Evolutionary conservation across 1,284 basidiomycete species (phyloP).

Genomic region (Entoloma clypeatum): DNA sequence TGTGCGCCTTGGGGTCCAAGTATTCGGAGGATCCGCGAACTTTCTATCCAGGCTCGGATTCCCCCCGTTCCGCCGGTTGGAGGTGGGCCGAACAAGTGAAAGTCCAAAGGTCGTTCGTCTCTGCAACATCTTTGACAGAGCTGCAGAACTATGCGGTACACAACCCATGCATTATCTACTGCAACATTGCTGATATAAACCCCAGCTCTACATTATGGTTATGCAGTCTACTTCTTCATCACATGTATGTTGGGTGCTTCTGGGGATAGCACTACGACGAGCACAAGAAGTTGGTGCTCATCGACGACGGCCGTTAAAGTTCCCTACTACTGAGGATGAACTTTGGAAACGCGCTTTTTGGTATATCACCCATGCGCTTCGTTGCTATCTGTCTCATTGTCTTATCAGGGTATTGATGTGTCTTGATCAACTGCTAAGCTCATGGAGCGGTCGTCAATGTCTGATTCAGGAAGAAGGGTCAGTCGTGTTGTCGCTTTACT

Average conservation of each 20-base stretch:
- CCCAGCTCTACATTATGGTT: constrained; percentile 34
- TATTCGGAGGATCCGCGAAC: constrained; percentile 68
- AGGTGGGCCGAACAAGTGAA: constrained; percentile 67
- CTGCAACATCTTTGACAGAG: constrained; percentile 61
- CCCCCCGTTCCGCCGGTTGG: constrained; percentile 69
- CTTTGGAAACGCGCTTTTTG: constrained; percentile 72
- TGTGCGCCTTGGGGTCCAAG: constrained; percentile 73
- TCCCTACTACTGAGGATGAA: constrained; percentile 48
- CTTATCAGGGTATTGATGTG: constrained; percentile 40
- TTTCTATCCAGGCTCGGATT: constrained; percentile 43
- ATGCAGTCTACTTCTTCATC: constrained; percentile 34
- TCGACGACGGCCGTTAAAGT: constrained; percentile 31
- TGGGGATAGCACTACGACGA: constrained; percentile 54
- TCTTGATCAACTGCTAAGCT: constrained; percentile 50
- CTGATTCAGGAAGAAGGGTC: constrained; percentile 67
- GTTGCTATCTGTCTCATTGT: not conserved
- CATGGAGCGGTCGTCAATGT: constrained; percentile 60
- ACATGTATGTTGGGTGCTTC: constrained; percentile 56
- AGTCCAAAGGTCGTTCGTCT: constrained; percentile 53
- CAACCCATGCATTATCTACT: constrained; percentile 8
- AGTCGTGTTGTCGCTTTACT: constrained; percentile 15
- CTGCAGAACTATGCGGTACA: constrained; percentile 57
- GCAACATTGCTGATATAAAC: constrained; percentile 13
- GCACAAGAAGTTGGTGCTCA: constrained; percentile 56
- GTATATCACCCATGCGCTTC: constrained; percentile 24